A percentile compares a stretch with the other conserved stretches of the same genome.
phyloP scores from a whole-genome alignment of 805 yeast genomes.

The Candida mattraensis region DNA sequence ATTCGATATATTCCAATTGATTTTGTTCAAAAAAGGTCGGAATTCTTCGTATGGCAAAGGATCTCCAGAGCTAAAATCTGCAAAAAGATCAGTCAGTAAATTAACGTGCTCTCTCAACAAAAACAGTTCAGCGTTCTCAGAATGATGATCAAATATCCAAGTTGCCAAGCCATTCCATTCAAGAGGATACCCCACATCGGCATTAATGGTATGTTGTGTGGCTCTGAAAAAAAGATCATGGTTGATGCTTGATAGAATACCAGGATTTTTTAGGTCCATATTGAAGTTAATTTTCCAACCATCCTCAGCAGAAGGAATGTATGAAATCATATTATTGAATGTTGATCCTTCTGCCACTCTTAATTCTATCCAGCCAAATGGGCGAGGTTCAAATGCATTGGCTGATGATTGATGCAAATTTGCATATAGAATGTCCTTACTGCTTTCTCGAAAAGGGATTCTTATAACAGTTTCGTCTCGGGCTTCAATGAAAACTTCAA shows the following conservation, averaged over 20 bases:
- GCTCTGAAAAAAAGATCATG: conserved; percentile 78
- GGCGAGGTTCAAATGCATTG: conserved; percentile 40
- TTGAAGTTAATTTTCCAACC: conserved; percentile 57
- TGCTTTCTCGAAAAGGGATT: conserved; percentile 80
- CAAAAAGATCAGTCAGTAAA: conserved; percentile 64
- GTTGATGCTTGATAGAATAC: conserved; percentile 79
- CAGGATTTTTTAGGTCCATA: conserved; percentile 52
- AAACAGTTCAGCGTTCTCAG: conserved; percentile 58
- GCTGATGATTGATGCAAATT: conserved; percentile 6
- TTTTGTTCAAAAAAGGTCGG: conserved; percentile 63
- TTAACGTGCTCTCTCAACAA: conserved; percentile 80
- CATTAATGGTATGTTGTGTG: conserved; percentile 50
- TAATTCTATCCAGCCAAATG: conserved; percentile 92
- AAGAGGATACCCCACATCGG: conserved; percentile 68
- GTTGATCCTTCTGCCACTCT: conserved; percentile 56
- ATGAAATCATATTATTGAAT: conserved; percentile 45
- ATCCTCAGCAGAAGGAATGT: conserved; percentile 46
- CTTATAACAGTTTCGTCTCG: conserved; percentile 68
- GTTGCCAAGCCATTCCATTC: conserved; percentile 77
- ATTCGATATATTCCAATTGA: conserved; percentile 58
- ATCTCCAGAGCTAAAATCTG: conserved; percentile 76
- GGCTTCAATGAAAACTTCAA: conserved; percentile 54
- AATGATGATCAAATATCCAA: conserved; percentile 61
- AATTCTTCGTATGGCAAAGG: conserved; percentile 73
- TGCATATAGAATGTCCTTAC: conserved; percentile 59